phyloP scores from a whole-genome alignment of 352 stramenopile genomes.

The Globisporangium emineosum region DNA sequence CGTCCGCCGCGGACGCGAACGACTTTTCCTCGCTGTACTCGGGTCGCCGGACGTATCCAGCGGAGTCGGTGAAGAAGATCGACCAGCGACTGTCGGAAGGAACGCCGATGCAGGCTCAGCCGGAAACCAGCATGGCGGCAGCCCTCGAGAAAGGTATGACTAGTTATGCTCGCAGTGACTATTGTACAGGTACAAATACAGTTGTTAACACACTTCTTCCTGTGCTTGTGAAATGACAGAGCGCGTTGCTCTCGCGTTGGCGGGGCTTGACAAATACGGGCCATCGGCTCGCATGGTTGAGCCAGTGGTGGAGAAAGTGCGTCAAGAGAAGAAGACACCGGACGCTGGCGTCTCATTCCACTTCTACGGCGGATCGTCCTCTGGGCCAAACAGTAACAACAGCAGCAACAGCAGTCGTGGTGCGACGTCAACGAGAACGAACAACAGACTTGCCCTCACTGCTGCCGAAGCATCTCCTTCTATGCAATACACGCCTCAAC shows the following conservation, averaged over 20 bases:
- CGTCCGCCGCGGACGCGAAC: slow-evolving; percentile 23
- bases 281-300: slow-evolving; percentile 15
- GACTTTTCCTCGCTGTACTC: slow-evolving; percentile 54
- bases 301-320: slow-evolving; percentile 21
- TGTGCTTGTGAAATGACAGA: slow-evolving; percentile 16
- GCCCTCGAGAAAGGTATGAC: slow-evolving; percentile 27
- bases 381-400: neutral
- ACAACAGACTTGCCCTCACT: slow-evolving; percentile 23
- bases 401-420: slow-evolving; percentile 5
- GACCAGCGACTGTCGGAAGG: slow-evolving; percentile 46
- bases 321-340: slow-evolving; percentile 19
- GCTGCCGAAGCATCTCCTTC: slow-evolving; percentile 12
- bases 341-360: slow-evolving; percentile 57
- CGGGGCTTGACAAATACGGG: slow-evolving; percentile 16
- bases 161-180: no score
- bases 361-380: slow-evolving; percentile 37
- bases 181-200: no score
- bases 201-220: neutral
- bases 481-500: neutral
- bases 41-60: slow-evolving; percentile 62
- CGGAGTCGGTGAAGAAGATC: slow-evolving; percentile 46
- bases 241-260: slow-evolving; percentile 10
- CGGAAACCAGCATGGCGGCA: slow-evolving; percentile 37
- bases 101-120: slow-evolving; percentile 11
- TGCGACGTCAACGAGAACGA: slow-evolving; percentile 13